Conservation (phyloP, 106 monocot genomes). For the Dioscorea alata region DNA sequence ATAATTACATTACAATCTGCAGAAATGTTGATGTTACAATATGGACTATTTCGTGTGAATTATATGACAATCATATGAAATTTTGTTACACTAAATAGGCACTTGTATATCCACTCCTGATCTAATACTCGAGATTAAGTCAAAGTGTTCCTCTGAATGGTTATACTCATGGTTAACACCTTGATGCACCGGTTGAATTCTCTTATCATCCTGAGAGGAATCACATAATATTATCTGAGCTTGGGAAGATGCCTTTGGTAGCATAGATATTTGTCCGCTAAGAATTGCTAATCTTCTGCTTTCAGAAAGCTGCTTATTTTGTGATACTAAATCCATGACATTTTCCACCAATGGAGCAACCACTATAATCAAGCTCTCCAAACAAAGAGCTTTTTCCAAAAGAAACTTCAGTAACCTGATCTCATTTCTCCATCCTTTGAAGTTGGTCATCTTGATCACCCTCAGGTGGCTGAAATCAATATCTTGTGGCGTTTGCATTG, state of each 20-base stretch:
- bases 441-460: conserved; percentile 34
- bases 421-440: conserved; percentile 26
- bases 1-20: too few species aligned
- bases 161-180: not conserved
- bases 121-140: too few species aligned
- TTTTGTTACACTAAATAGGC: too few species aligned
- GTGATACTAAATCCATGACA: too few species aligned
- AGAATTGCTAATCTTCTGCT: conserved; percentile 10
- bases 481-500: conserved; percentile 3
- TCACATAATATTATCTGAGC: conserved; percentile 10
- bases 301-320: not conserved
- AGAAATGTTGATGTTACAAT: too few species aligned
- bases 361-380: conserved; percentile 33
- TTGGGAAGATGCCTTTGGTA: conserved; percentile 19
- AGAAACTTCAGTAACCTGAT: conserved; percentile 39
- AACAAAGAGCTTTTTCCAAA: conserved; percentile 22
- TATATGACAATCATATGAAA: too few species aligned
- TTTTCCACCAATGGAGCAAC: not conserved
- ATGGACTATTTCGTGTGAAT: too few species aligned
- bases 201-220: conserved; percentile 12
- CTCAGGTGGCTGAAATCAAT: conserved; percentile 27
- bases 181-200: conserved; percentile 13
- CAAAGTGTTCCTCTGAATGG: not conserved
- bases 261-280: conserved; percentile 14
- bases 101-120: too few species aligned